Evolutionary conservation across 1,284 basidiomycete species (phyloP), one percentile per base, ranked within the genome.

Genomic region (Chondrostereum purpureum): DNA sequence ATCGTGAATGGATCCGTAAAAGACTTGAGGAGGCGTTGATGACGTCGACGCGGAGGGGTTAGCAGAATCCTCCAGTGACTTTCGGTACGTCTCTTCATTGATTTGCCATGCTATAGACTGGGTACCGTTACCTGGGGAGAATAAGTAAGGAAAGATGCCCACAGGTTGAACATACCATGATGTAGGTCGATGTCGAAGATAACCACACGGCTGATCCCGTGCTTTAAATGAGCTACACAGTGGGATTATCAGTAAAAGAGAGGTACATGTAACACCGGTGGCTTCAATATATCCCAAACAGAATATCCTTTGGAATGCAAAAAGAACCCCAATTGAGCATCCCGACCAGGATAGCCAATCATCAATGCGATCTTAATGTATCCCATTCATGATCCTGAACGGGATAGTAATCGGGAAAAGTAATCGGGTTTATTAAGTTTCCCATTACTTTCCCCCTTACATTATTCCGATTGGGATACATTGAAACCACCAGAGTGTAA

Each of bases 101-200:
- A 97, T 86, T 40, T 88, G 82, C 90, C 92, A 96, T 0, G 77
- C 80, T 19, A 97, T 82, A 1, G 90, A 81, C 58, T 97, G 93
- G 0, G 92, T 96, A 1, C 95, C 95, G 58, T 98, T 95, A 5
- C 92, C 89, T 89, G 53, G 16, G 46, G 36, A 34, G 49, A 12
- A 46, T 3, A 31, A 42, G 18, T 35, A 18, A 31, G 27, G 27
- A 31, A n/a, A 8, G 27, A 8, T 31, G 27, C 27, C 8, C 27
- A 31, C 27, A n/a, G n/a, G 12, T n/a, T 36, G 38, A n/a, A 47
- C 67, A 39, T 48, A 80, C 86, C 84, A 56, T 96, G 93, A 64
- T 97, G 93, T 4, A 97, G 69, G 64, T 98, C 94, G 50, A 97
- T 92, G 58, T 98, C 95, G 38, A 97, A 78, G 42, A 98, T 86